Evolutionary conservation across 768 basidiomycete species (phyloP).

Genomic region (Steccherinum ochraceum): DNA sequence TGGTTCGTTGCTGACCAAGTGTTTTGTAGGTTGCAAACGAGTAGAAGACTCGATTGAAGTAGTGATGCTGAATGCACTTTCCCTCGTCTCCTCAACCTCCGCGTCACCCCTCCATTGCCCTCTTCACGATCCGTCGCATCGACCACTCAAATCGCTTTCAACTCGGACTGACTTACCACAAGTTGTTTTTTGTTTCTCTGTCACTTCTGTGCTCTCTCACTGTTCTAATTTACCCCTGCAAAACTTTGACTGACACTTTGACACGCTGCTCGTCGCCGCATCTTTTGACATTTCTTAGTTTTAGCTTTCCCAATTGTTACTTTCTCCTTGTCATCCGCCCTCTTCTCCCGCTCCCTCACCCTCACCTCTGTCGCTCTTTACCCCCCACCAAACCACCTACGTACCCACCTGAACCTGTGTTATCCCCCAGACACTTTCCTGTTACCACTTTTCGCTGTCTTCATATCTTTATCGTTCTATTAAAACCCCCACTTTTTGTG

Average conservation of each 20-base stretch:
- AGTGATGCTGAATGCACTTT: too few species aligned
- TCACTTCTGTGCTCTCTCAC: too few species aligned
- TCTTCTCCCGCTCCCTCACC: background rate
- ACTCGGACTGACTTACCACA: too few species aligned
- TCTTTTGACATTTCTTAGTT: background rate
- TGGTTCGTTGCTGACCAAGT: background rate
- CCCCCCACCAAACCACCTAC: background rate
- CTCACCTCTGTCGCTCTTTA: background rate
- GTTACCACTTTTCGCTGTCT: too few species aligned
- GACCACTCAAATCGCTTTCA: too few species aligned
- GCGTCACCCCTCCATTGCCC: too few species aligned
- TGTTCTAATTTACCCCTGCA: background rate
- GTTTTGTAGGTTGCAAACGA: background rate
- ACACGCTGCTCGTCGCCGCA: background rate
- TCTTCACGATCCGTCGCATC: too few species aligned
- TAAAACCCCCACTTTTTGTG: too few species aligned
- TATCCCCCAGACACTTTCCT: background rate
- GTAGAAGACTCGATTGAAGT: too few species aligned
- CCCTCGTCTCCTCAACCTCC: too few species aligned
- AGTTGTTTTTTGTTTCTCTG: too few species aligned
- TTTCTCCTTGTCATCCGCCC: background rate
- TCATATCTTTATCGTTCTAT: too few species aligned
- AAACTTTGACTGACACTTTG: background rate
- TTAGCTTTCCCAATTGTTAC: background rate
- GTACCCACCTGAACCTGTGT: background rate